phyloP scores from a whole-genome alignment of 352 stramenopile species.

The Heterotrichella gracilis region DNA sequence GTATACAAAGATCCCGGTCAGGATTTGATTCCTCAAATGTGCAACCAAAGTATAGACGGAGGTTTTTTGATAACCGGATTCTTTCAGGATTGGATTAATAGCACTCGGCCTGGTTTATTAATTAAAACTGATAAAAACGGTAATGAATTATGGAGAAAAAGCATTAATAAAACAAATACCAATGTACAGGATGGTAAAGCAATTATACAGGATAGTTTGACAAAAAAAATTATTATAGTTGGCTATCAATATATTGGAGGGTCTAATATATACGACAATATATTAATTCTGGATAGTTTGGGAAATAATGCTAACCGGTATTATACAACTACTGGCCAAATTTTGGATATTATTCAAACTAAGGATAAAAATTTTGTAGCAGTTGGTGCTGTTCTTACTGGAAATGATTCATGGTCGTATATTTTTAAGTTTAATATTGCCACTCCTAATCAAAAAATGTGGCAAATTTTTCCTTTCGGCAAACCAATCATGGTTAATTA shows the following conservation, averaged over 20 bases:
- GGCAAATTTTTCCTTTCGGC: not conserved
- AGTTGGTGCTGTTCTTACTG: not conserved
- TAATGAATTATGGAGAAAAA: constrained; percentile 3
- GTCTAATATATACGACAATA: not conserved
- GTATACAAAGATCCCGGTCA: not conserved
- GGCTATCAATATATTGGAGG: not conserved
- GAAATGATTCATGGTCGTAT: not conserved
- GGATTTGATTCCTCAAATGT: not conserved
- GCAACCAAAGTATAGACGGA: not conserved
- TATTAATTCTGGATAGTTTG: not conserved
- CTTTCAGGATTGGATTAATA: too few species aligned
- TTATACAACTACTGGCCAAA: not conserved
- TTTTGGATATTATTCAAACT: not conserved
- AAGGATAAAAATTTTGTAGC: not conserved
- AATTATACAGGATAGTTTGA: not conserved
- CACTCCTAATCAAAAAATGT: not conserved
- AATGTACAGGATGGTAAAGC: not conserved
- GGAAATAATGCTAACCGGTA: not conserved
- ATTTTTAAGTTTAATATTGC: not conserved
- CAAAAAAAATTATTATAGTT: not conserved
- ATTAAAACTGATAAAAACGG: not conserved
- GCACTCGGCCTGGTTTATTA: too few species aligned
- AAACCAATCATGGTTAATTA: not conserved
- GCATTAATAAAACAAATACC: not conserved
- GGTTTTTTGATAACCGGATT: not conserved